Base-by-base conservation (phyloP, 1,284 basidiomycete species). In the Mycosarcoma maydis region DNA sequence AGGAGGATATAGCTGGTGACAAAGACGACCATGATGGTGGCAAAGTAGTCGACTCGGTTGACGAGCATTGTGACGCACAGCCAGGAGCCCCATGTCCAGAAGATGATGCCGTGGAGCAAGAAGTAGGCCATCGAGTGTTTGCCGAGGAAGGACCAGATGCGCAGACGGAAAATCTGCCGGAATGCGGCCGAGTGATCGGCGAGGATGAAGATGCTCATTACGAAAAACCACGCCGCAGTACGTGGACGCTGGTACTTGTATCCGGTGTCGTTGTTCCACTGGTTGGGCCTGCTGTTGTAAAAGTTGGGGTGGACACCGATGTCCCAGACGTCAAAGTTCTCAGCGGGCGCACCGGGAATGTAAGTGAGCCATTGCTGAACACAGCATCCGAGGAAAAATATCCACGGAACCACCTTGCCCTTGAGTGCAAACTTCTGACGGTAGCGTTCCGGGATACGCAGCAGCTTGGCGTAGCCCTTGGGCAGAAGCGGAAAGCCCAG, bases 1-100 rank as follows among this genome's bases (percentile, higher is more conserved):
- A 76, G 54, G 42, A 43, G 46, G 48, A 59, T 45, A 51, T 77
- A 77, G 23, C 46, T 56, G 3, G 72, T 75, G 29, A 75, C 22
- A 40, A 77, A 72, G 11, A 65, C 62, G 40, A 77, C 57, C 50
- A 70, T 62, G 42, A 73, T 61, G 1, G 75, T 58, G 19, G 64
- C 54, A 54, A 69, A 75, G 65, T 77, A 77, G 27, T 54, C 54
- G 30, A 65, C 50, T 39, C 61, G 59, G 8, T 19, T 13, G 4
- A 53, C 60, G 27, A 75, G 45, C 59, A 77, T 60, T n/a, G 46
- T 58, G 11, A 77, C 54, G 40, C 48, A 55, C 23, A 73, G 40
- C 71, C 73, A 72, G 14, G 71, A 52, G 38, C 73, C 71, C 73
- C 73, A 75, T 13, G 66, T 64, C 75, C 75, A 77, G 49, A 77